Evolutionary conservation across 257 asterid genomes (phyloP).

Genomic region (Orobanche coerulescens): DNA sequence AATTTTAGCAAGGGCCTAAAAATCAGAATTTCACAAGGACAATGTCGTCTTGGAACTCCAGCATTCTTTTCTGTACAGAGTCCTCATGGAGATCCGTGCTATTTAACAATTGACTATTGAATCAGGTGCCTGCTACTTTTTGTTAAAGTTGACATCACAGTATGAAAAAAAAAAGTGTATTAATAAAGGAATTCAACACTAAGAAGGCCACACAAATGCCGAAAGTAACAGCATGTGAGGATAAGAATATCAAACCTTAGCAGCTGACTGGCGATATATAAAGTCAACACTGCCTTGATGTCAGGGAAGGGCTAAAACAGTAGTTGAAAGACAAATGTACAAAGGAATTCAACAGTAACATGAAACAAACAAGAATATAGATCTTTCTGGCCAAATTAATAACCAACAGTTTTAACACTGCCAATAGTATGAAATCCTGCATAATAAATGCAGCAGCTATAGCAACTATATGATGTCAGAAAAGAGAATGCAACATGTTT

Average conservation of each 20-base stretch:
- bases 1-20: neutral
- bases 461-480: neutral
- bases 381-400: neutral
- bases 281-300: slow-evolving; percentile 15
- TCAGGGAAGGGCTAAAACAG: slow-evolving; percentile 5
- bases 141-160: neutral
- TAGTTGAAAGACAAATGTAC: neutral
- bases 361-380: slow-evolving; percentile 3
- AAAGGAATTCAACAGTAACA: slow-evolving; percentile 4
- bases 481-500: slow-evolving; percentile 3
- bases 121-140: neutral
- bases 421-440: slow-evolving; percentile 2
- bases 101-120: neutral
- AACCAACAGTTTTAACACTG: neutral
- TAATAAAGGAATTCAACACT: neutral
- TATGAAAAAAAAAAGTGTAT: neutral
- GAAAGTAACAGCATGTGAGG: neutral
- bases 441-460: slow-evolving; percentile 4
- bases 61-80: neutral
- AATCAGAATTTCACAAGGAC: neutral
- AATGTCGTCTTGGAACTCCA: neutral
- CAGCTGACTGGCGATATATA: neutral
- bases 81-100: neutral
- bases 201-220: neutral
- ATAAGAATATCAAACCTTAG: slow-evolving; percentile 7